phyloP scores from a whole-genome alignment of 306 rosid genomes.

The Biancaea sappan region DNA sequence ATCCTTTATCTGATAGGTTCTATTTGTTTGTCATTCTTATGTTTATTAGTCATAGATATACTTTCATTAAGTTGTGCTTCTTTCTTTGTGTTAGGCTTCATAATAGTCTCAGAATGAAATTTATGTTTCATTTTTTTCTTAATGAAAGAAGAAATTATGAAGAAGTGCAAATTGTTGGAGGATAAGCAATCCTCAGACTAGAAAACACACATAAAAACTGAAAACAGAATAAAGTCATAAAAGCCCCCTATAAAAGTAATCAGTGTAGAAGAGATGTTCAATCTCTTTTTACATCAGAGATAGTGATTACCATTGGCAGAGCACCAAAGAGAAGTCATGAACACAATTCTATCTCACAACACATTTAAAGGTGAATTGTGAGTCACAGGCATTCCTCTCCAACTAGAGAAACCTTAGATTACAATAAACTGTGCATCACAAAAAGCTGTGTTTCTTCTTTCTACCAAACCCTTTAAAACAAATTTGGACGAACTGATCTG shows the following conservation, averaged over 20 bases:
- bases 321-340: background rate
- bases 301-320: background rate
- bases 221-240: background rate
- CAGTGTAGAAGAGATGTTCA: background rate
- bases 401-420: background rate
- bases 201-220: too few species aligned
- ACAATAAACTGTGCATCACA: background rate
- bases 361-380: background rate
- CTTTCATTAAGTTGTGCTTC: slow-evolving; percentile 3
- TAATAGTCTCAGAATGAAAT: background rate
- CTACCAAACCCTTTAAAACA: background rate
- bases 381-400: background rate
- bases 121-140: background rate
- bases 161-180: background rate
- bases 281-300: background rate
- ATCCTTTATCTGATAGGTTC: slow-evolving; percentile 35
- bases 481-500: background rate
- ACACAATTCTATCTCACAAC: background rate
- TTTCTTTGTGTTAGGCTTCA: background rate
- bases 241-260: background rate
- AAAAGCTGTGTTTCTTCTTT: background rate
- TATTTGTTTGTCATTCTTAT: slow-evolving; percentile 12
- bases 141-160: background rate
- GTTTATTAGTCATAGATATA: slow-evolving; percentile 3
- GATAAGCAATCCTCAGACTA: background rate